These are phyloP conservation scores for Penicillium taxi DNA, from an alignment of 495 filamentous ascomycete genomes.

Conservation along the genomic window DNA sequence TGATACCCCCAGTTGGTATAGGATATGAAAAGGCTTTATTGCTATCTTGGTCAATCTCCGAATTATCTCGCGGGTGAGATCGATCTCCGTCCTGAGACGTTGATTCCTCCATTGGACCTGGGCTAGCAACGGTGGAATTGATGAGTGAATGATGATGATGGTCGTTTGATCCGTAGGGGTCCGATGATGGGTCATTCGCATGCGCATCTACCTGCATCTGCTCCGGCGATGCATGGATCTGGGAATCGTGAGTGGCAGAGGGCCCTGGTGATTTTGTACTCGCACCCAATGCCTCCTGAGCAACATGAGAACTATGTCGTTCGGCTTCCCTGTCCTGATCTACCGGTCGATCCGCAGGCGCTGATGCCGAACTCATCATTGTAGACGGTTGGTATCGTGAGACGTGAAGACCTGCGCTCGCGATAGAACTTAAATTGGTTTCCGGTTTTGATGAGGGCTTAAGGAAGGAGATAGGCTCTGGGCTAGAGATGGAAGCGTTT, in stretches of 20 bases:
- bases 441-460: constrained; percentile 36
- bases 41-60: constrained; percentile 37
- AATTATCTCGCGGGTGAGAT: constrained; percentile 27
- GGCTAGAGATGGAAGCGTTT: constrained; percentile 23
- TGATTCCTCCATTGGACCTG: constrained; percentile 40
- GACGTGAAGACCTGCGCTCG: constrained; percentile 40
- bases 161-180: constrained; percentile 27
- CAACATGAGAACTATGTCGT: constrained; percentile 36
- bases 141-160: constrained; percentile 31
- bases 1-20: constrained; percentile 37
- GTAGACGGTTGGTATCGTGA: constrained; percentile 30
- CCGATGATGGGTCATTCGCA: constrained; percentile 19
- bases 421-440: constrained; percentile 38
- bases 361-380: constrained; percentile 25
- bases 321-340: constrained; percentile 33
- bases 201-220: constrained; percentile 42
- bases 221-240: constrained; percentile 29
- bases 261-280: constrained; percentile 32
- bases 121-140: constrained; percentile 39
- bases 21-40: constrained; percentile 49
- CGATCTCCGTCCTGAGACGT: constrained; percentile 37
- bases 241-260: constrained; percentile 18
- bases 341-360: constrained; percentile 25
- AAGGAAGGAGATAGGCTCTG: constrained; percentile 29
- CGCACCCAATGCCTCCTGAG: constrained; percentile 37